Base-by-base conservation (phyloP, 371 early-diverging fungal species). In the Massospora cicadina region DNA sequence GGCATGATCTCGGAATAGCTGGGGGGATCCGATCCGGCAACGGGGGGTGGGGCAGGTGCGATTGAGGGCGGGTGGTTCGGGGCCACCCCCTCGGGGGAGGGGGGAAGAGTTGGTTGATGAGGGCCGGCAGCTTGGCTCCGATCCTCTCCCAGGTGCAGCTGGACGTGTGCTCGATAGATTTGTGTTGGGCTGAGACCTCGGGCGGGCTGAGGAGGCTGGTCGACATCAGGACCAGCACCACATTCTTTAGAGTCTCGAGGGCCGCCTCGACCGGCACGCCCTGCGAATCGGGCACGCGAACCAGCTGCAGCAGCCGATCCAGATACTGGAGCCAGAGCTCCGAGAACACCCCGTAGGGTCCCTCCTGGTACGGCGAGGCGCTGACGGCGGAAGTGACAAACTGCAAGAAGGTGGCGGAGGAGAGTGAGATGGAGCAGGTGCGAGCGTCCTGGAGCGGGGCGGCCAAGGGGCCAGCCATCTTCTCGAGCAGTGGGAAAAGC, bases 201-300 rank as follows among this genome's bases (percentile, higher is more conserved):
- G 63, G 63, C 10, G 26, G n/a, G 10, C 7, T 26, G 2, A 63
- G 13, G 2, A 63, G 55, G 7, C 55, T 24, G 25, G 63, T 63
- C 21, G 63, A 53, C 1, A 23, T 53, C 21, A 63, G 13, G 26
- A 63, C 63, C 25, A 63, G 29, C 29, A 63, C 7, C 3, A 63
- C 12, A 26, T 63, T 63, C 28, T 63, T 63, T 33, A 63, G 27
- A 3, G 25, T 63, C 28, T 63, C 63, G 29, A 33, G 13, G 29
- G 55, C 29, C 2, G 63, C 55, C 28, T 63, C 63, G 17, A 63
- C n/a, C 23, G 17, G 13, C 27, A 13, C 7, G 7, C 12, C 21
- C 5, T 53, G 21, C 5, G 12, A 5, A 13, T 30, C 23, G 3
- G 63, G 63, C 26, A 10, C 10, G n/a, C 55, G n/a, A 7, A 63